Percentiles rank a stretch among this genome's conserved stretches.
These are phyloP conservation scores for Gossypium ekmanianum DNA, from an alignment of 345 rosid genomes.

Conservation along the genomic window DNA sequence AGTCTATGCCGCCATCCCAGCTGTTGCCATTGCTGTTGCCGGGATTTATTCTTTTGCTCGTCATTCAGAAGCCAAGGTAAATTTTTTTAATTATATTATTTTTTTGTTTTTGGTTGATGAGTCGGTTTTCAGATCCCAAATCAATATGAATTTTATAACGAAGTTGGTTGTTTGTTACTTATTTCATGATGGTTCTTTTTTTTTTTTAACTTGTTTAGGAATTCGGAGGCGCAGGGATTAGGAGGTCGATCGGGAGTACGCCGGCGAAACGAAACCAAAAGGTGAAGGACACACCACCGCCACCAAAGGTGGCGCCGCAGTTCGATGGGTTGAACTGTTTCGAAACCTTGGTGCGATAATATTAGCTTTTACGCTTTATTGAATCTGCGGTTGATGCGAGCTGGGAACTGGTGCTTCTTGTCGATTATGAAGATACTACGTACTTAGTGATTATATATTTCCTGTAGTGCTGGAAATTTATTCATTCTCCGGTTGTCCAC, in stretches of 20 bases:
- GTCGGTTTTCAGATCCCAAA: too few relatives aligned
- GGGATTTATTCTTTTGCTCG: background rate
- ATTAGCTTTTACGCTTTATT: background rate
- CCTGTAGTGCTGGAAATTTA: too few relatives aligned
- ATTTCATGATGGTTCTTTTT: too few relatives aligned
- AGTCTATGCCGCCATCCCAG: background rate
- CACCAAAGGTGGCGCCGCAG: conserved; percentile 32
- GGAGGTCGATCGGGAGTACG: background rate
- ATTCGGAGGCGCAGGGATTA: background rate
- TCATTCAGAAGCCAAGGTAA: background rate
- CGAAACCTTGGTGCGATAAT: conserved; percentile 26
- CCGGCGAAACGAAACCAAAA: background rate
- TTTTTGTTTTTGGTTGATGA: too few relatives aligned
- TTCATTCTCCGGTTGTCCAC: too few relatives aligned
- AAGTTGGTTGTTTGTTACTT: too few relatives aligned
- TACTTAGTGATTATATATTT: too few relatives aligned
- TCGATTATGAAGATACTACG: too few relatives aligned
- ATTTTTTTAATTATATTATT: background rate
- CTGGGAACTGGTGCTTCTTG: background rate
- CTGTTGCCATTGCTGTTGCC: background rate
- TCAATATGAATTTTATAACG: too few relatives aligned
- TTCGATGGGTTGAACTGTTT: conserved; percentile 31
- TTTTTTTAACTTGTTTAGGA: background rate
- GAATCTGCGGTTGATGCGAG: background rate
- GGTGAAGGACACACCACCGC: background rate